Evolutionary conservation across 2,329 filamentous ascomycete species (phyloP), one percentile per base, ranked within the genome.

Genomic region (Claviceps pazoutovae): DNA sequence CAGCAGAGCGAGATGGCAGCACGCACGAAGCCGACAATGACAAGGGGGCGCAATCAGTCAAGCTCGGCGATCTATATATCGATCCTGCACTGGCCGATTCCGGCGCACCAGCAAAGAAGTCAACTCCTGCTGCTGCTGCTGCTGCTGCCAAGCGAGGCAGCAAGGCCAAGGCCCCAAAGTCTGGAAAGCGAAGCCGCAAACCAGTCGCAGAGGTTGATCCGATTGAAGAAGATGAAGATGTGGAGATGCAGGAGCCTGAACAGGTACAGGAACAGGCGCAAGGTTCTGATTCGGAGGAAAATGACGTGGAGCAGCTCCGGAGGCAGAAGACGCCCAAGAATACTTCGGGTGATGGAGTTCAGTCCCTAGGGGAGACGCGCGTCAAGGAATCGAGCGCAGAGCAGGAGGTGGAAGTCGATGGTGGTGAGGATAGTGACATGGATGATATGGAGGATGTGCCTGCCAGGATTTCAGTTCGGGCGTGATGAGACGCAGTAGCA

Each of bases 381-480:
- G 30, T 11, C 51, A 51, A 2, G 49, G 48, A 17, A 57, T 53
- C 17, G 54, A 55, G 36, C 9, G 50, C 53, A 4, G 51, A 51
- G 13, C 30, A 50, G 41, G 47, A 49, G 23, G 14, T 17, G 19
- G 13, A 45, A 13, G 53, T 55, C 21, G 56, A 60, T 13, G 59
- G 57, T 14, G 65, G 57, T 16, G 65, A 61, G 4, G 64, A 65
- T 21, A 68, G 66, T 39, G 61, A 62, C 14, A 70, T 71, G 66
- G 68, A 71, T 37, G 69, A 71, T 44, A 71, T 72, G 70, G 68
- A 71, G 50, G 70, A 72, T 52, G 57, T 72, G 42, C 69, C 69
- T 5, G 64, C 65, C 9, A 53, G 19, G 6, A 21, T 43, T 3
- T 11, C 19, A 16, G 11, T 21, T 21, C 17, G 8, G 19, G 41